Base-by-base conservation (phyloP, 768 basidiomycete species). In the Termitomyces sp. region DNA sequence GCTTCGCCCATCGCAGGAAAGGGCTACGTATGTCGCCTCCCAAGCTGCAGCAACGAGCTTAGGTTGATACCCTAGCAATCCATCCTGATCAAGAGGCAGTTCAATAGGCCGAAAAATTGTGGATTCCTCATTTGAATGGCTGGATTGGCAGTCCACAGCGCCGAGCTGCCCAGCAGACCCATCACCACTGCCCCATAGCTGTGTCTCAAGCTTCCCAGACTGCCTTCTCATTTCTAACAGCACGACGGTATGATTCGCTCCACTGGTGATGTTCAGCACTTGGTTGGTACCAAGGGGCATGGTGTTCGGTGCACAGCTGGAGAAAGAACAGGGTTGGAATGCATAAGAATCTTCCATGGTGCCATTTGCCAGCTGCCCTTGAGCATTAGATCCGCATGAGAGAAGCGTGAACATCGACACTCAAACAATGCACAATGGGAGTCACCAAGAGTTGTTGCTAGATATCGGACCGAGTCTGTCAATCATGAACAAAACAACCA, bases 11-110 rank as follows among this genome's bases (percentile, higher is more conserved):
- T 66, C 60, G 49, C 62, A 64, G 11, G 79, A 76, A 14, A 92
- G 70, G 2, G 84, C 85, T 44, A 91, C 69, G 62, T 87, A 92
- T 50, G 84, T 84, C 7, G 92, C 91, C 68, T 96, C 88, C 93
- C 94, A 97, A 43, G 84, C 77, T 0, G 86, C 81, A 14, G 82
- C 82, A 15, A 93, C 72, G 24, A 72, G 61, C 30, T 74, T 77
- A 42, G 75, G 70, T 17, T 68, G 60, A 67, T 84, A 84, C 5
- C 70, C 74, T 0, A 50, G 54, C 15, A 79, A 63, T 11, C 71
- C 71, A 28, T 70, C 55, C 47, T 63, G 61, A 8, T 71, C 63
- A 1, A 79, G 62, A 15, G 69, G 64, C 1, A 85, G 65, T 30
- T 72, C 61, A 48, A 89, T 70, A 14, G 70, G 77, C 55, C 69